Conservation (phyloP, 108 stramenopile species). For the Discostella pseudostelligera region DNA sequence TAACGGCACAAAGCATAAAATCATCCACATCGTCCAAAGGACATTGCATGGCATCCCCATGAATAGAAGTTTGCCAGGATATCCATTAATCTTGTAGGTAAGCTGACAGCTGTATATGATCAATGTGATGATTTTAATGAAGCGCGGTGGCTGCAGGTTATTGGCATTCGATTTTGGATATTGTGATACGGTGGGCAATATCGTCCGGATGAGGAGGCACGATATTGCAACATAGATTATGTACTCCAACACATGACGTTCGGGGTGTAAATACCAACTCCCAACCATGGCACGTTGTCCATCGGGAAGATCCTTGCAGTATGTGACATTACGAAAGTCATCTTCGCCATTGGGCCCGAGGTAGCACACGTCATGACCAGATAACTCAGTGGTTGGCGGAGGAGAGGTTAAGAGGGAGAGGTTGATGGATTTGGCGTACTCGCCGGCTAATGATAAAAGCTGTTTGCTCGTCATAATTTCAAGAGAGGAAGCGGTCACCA, state of each 20-base stretch:
- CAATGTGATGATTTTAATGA: constrained; percentile 33
- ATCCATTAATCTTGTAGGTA: constrained; percentile 44
- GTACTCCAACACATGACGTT: constrained; percentile 43
- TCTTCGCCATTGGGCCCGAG: constrained; percentile 44
- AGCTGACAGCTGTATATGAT: constrained; percentile 30
- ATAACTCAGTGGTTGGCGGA: constrained; percentile 33
- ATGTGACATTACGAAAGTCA: constrained; percentile 12
- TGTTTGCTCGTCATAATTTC: neutral
- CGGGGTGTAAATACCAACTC: constrained; percentile 46
- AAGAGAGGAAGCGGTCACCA: too few relatives aligned
- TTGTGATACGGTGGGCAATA: constrained; percentile 27
- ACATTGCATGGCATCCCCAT: constrained; percentile 53
- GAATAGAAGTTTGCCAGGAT: constrained; percentile 43
- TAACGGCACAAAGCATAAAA: constrained; percentile 33
- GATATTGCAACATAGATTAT: constrained; percentile 29
- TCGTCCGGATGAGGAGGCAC: constrained; percentile 9
- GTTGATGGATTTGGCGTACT: constrained; percentile 35
- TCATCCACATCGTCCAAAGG: constrained; percentile 41
- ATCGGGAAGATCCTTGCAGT: constrained; percentile 46
- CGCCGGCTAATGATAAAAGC: constrained; percentile 27
- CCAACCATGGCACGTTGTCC: constrained; percentile 44
- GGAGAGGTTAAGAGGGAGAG: constrained; percentile 30
- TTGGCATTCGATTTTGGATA: constrained; percentile 32
- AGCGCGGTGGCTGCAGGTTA: constrained; percentile 25
- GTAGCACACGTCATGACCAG: constrained; percentile 44